Evolutionary conservation across 495 filamentous ascomycete genomes (phyloP).

Genomic region (Barbatosphaeria neglecta): DNA sequence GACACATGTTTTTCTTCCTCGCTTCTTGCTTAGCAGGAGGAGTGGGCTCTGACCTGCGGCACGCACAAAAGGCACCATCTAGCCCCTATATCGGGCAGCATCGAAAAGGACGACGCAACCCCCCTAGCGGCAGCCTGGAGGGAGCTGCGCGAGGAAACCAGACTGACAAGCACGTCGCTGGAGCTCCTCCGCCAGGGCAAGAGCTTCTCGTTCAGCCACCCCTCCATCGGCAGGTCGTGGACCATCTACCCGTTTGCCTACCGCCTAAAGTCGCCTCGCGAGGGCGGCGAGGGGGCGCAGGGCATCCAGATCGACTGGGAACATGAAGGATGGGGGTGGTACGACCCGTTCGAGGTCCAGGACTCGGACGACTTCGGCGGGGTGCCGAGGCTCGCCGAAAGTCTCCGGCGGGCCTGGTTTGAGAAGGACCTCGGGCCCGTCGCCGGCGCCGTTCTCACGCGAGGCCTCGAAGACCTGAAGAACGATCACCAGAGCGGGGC

Average conservation of each 20-base stretch:
- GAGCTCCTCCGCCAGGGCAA: constrained; percentile 45
- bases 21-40: too few species aligned
- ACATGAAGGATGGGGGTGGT: constrained; percentile 46
- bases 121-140: constrained; percentile 47
- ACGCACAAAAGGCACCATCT: constrained; percentile 31
- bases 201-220: constrained; percentile 44
- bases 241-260: constrained; percentile 53
- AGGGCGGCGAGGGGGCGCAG: constrained; percentile 23
- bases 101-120: constrained; percentile 37
- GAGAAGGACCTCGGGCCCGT: constrained; percentile 29
- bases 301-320: constrained; percentile 52
- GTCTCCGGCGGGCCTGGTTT: constrained; percentile 45
- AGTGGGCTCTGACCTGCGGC: neutral
- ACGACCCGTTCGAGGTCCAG: constrained; percentile 33
- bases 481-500: constrained; percentile 47
- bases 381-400: constrained; percentile 46
- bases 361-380: constrained; percentile 29
- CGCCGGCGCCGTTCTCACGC: constrained; percentile 30
- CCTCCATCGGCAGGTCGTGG: constrained; percentile 43
- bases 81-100: constrained; percentile 49
- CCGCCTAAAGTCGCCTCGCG: constrained; percentile 26
- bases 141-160: constrained; percentile 53
- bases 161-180: constrained; percentile 32
- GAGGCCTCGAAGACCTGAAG: constrained; percentile 33
- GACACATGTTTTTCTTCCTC: too few species aligned